A percentile compares a stretch with the other conserved stretches of the same genome.
Evolutionary conservation across 352 stramenopile genomes (phyloP).

Genomic region (Phytophthora constricta): DNA sequence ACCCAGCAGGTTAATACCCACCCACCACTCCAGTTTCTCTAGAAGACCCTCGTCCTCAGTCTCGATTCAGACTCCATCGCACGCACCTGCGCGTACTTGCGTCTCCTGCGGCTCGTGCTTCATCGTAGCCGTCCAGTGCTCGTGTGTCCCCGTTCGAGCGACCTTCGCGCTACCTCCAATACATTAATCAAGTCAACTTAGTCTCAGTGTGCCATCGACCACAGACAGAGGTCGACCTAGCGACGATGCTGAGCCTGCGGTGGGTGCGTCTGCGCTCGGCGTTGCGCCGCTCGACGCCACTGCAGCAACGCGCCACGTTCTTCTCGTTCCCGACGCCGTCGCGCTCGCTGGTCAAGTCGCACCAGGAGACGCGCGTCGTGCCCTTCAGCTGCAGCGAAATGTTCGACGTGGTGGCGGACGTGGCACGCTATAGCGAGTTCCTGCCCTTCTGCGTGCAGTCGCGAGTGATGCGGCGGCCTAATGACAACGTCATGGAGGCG

Average conservation of each 20-base stretch:
- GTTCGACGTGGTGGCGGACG: conserved; percentile 83
- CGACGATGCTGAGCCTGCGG: conserved; percentile 33
- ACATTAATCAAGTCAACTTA: no score
- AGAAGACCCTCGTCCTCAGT: no score
- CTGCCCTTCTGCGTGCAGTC: conserved; percentile 86
- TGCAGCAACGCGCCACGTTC: conserved; percentile 40
- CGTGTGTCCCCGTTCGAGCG: no score
- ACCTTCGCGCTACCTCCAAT: no score
- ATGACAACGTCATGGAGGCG: conserved; percentile 85
- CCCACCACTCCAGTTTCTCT: no score
- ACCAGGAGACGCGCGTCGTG: conserved; percentile 75
- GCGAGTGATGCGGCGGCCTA: conserved; percentile 66
- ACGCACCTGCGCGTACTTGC: no score
- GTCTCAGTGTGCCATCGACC: no score
- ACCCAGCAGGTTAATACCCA: no score
- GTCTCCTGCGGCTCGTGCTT: no score
- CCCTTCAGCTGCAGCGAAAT: conserved; percentile 80
- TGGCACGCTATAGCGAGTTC: conserved; percentile 77
- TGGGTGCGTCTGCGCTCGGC: conserved; percentile 17
- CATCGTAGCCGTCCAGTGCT: no score
- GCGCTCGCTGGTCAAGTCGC: conserved; percentile 67
- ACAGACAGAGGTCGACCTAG: no score
- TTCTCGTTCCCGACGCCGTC: conserved; percentile 68
- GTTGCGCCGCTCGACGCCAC: neutral
- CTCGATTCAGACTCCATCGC: no score